Conservation (phyloP, 2,329 filamentous ascomycete species). For the Beauveria pseudobassiana region DNA sequence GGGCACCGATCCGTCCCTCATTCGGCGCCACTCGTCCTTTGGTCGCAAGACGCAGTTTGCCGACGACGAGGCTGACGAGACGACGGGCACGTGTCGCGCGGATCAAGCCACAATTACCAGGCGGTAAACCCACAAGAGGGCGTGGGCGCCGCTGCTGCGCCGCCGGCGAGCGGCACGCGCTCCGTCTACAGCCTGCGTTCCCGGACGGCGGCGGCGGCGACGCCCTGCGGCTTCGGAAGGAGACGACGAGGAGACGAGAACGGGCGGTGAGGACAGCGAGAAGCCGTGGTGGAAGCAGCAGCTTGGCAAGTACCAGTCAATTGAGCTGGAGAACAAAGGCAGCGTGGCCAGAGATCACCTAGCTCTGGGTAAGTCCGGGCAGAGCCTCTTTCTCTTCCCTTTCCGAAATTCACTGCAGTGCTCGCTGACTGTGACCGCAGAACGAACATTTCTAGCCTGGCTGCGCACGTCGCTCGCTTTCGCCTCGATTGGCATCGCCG, state of each 20-base stretch:
- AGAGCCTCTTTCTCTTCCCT: not conserved
- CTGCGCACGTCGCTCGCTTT: slow-evolving; percentile 75
- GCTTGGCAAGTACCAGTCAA: slow-evolving; percentile 43
- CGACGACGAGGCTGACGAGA: slow-evolving; percentile 30
- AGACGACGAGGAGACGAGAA: slow-evolving; percentile 16
- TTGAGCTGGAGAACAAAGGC: slow-evolving; percentile 81
- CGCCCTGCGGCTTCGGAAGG: slow-evolving; percentile 16
- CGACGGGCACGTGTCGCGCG: slow-evolving; percentile 30
- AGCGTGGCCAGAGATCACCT: slow-evolving; percentile 77
- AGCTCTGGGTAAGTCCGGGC: slow-evolving; percentile 55
- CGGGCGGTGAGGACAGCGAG: slow-evolving; percentile 14
- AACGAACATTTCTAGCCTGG: slow-evolving; percentile 81
- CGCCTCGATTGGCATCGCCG: slow-evolving; percentile 72
- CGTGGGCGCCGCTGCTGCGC: not conserved
- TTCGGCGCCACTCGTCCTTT: slow-evolving; percentile 9
- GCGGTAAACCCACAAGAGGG: slow-evolving; percentile 22
- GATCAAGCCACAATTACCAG: slow-evolving; percentile 33
- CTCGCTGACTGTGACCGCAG: slow-evolving; percentile 33
- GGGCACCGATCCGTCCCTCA: slow-evolving; percentile 19
- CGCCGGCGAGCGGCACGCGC: not conserved
- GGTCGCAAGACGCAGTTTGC: slow-evolving; percentile 12
- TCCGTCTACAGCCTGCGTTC: slow-evolving; percentile 15
- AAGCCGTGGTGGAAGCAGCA: slow-evolving; percentile 45
- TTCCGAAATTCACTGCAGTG: not conserved
- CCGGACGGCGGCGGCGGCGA: slow-evolving; percentile 12